phyloP scores from a whole-genome alignment of 1,284 basidiomycete genomes.

The Tetrapyrgos nigripes region DNA sequence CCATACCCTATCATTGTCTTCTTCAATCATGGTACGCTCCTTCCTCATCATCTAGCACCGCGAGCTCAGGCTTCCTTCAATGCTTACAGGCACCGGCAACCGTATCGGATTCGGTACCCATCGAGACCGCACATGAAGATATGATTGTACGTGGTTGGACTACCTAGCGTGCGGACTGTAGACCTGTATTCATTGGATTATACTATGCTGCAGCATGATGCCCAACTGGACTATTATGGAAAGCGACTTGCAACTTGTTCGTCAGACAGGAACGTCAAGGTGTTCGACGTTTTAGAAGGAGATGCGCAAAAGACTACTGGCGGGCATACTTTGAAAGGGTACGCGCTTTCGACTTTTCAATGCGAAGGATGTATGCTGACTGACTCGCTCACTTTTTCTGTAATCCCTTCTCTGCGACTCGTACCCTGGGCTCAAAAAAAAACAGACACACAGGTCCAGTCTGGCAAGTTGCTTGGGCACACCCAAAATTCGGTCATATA shows the following conservation, averaged over 20 bases:
- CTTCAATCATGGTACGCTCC: neutral
- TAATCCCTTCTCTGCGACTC: neutral
- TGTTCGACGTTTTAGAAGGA: conserved; percentile 95
- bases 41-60: neutral
- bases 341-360: conserved; percentile 30
- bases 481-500: conserved; percentile 96
- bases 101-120: conserved; percentile 73
- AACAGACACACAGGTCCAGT: conserved; percentile 93
- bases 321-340: conserved; percentile 90
- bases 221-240: conserved; percentile 97
- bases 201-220: conserved; percentile 78
- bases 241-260: conserved; percentile 97
- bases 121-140: conserved; percentile 94
- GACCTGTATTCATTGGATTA: neutral
- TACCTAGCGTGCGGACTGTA: neutral
- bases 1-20: neutral
- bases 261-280: conserved; percentile 93
- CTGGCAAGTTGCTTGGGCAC: conserved; percentile 99
- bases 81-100: conserved; percentile 55
- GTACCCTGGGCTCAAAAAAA: neutral
- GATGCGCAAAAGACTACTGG: conserved; percentile 67
- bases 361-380: neutral
- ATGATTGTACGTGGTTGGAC: conserved; percentile 79
- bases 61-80: neutral
- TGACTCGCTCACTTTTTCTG: neutral